These are phyloP conservation scores for Phialemonium atrogriseum DNA, from an alignment of 2,329 filamentous ascomycete species.

Conservation along the genomic window DNA sequence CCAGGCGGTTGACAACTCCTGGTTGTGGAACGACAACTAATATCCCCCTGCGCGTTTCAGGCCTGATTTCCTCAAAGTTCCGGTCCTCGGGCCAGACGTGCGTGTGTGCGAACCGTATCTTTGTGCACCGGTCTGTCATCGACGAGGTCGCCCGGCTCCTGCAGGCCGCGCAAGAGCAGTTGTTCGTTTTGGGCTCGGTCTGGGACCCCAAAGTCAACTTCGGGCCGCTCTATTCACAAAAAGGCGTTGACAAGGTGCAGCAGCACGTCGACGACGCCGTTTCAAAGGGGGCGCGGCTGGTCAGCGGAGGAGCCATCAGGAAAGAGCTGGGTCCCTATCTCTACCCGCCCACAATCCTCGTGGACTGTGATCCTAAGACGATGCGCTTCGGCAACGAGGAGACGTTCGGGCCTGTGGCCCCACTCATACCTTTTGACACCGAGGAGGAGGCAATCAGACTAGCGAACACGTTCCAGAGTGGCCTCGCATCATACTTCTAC, in stretches of 20 bases:
- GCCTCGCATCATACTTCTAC: constrained; percentile 21
- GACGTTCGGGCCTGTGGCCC: constrained; percentile 13
- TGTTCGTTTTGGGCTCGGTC: constrained; percentile 7
- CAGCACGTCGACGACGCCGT: constrained; percentile 12
- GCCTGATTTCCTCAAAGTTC: constrained; percentile 31
- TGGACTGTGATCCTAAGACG: constrained; percentile 29
- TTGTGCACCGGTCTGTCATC: constrained; percentile 13
- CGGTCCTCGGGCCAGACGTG: constrained; percentile 49
- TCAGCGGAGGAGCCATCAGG: constrained; percentile 37
- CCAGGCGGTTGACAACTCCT: no score
- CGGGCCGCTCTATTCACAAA: constrained; percentile 11
- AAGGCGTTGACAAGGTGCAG: constrained; percentile 11
- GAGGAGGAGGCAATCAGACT: constrained; percentile 24
- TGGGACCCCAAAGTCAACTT: constrained; percentile 7
- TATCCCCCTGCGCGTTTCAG: no score
- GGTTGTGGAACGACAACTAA: no score
- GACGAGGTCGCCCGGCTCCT: constrained; percentile 12
- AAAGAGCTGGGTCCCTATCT: constrained; percentile 52
- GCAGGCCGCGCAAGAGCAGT: constrained; percentile 11
- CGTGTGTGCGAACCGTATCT: constrained; percentile 34
- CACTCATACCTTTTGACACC: constrained; percentile 14
- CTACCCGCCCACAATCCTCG: constrained; percentile 62
- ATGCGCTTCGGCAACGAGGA: constrained; percentile 12
- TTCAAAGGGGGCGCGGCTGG: constrained; percentile 11
- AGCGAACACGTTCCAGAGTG: constrained; percentile 25